These are phyloP conservation scores for Erucastrum elatum DNA, from an alignment of 345 rosid genomes.

Conservation along the genomic window DNA sequence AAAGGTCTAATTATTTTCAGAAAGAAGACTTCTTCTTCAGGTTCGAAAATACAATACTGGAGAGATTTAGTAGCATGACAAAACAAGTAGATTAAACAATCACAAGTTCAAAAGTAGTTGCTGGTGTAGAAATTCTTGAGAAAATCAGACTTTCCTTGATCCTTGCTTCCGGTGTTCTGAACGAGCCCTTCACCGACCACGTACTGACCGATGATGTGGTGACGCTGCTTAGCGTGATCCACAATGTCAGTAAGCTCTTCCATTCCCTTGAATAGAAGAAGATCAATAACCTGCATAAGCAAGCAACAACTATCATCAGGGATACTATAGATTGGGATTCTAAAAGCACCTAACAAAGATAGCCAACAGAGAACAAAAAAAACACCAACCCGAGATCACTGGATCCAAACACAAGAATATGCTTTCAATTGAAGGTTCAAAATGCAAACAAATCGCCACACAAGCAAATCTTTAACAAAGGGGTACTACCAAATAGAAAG, in stretches of 20 bases:
- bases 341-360: neutral
- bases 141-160: slow-evolving; percentile 69
- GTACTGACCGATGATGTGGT: slow-evolving; percentile 90
- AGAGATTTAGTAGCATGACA: slow-evolving; percentile 26
- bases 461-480: neutral
- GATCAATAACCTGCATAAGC: slow-evolving; percentile 79
- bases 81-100: slow-evolving; percentile 16
- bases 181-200: slow-evolving; percentile 73
- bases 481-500: slow-evolving; percentile 9
- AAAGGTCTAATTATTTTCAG: slow-evolving; percentile 28
- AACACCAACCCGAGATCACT: neutral
- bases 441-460: neutral
- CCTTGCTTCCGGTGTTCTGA: slow-evolving; percentile 68
- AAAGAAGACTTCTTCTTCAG: slow-evolving; percentile 33
- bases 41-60: slow-evolving; percentile 21
- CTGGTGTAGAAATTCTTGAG: slow-evolving; percentile 83
- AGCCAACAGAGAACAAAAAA: neutral
- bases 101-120: slow-evolving; percentile 71
- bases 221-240: slow-evolving; percentile 99
- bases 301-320: slow-evolving; percentile 20
- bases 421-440: neutral
- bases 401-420: slow-evolving; percentile 1
- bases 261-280: slow-evolving; percentile 90
- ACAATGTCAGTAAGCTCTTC: slow-evolving; percentile 81
- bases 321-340: neutral